phyloP scores from a whole-genome alignment of 441 rosid genomes.

The Syzygium malaccense region DNA sequence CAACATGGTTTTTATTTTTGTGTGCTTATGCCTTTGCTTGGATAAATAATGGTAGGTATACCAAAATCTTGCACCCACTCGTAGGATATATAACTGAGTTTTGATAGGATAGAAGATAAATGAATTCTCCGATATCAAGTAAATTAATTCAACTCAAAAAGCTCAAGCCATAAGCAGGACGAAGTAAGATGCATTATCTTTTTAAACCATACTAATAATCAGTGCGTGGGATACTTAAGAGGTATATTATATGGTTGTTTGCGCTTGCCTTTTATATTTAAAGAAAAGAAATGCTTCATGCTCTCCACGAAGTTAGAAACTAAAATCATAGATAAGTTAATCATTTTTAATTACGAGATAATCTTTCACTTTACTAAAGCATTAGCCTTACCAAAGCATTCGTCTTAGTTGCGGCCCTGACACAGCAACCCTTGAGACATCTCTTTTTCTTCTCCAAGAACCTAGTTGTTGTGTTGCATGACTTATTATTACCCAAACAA shows the following conservation, averaged over 20 bases:
- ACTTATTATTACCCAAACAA: background rate
- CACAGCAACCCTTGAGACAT: background rate
- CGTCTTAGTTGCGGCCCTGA: background rate
- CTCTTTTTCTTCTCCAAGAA: background rate
- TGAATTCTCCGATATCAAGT: background rate
- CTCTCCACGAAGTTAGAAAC: background rate
- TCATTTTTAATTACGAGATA: background rate
- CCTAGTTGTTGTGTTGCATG: background rate
- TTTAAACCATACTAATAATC: background rate
- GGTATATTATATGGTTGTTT: background rate
- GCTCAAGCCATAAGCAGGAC: background rate
- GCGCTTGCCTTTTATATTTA: background rate
- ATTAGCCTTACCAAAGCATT: background rate
- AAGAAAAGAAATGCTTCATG: background rate
- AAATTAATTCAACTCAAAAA: background rate
- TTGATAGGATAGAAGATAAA: background rate
- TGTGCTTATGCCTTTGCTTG: background rate
- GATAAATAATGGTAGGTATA: background rate
- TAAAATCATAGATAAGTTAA: background rate
- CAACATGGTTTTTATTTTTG: background rate
- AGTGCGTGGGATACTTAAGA: background rate
- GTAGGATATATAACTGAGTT: background rate
- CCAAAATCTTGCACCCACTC: background rate
- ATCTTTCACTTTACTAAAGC: background rate
- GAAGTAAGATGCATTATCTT: background rate